phyloP scores from a whole-genome alignment of 2,329 filamentous ascomycete genomes.

The Colletotrichum magnum region DNA sequence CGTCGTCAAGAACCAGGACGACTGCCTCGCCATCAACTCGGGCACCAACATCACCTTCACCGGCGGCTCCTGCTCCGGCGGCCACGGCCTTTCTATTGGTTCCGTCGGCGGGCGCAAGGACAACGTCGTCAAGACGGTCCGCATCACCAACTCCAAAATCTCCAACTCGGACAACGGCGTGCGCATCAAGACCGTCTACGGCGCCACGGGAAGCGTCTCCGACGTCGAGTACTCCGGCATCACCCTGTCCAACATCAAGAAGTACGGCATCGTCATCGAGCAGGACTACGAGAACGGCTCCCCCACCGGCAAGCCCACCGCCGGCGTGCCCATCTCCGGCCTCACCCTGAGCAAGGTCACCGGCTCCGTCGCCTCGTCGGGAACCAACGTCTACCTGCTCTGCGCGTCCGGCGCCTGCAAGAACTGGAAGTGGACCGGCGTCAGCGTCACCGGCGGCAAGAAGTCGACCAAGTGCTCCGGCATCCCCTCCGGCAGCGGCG shows the following conservation, averaged over 20 bases:
- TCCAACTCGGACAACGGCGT: conserved; percentile 67
- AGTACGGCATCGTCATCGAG: conserved; percentile 56
- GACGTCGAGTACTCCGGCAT: conserved; percentile 61
- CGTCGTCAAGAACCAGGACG: conserved; percentile 72
- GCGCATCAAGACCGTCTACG: conserved; percentile 64
- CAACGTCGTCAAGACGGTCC: conserved; percentile 67
- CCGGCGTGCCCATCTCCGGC: conserved; percentile 68
- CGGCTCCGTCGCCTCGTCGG: conserved; percentile 57
- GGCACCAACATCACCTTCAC: conserved; percentile 63
- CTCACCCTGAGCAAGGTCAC: conserved; percentile 59
- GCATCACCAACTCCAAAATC: conserved; percentile 64
- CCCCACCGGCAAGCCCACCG: conserved; percentile 59
- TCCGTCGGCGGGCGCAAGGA: conserved; percentile 62
- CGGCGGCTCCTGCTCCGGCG: conserved; percentile 58
- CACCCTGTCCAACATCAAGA: conserved; percentile 57
- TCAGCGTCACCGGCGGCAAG: conserved; percentile 66
- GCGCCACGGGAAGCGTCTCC: conserved; percentile 59
- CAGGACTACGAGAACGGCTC: conserved; percentile 65
- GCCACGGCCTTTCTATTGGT: conserved; percentile 60
- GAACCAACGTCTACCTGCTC: conserved; percentile 65
- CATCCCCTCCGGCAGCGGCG: conserved; percentile 43
- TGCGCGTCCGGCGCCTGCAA: conserved; percentile 66
- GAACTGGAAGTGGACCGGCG: conserved; percentile 66
- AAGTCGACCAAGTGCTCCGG: conserved; percentile 47
- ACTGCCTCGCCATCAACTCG: conserved; percentile 72